Percentiles rank a stretch among this genome's conserved stretches.
phyloP scores from a whole-genome alignment of 2,329 filamentous ascomycete genomes.

The Penicillium sp. region DNA sequence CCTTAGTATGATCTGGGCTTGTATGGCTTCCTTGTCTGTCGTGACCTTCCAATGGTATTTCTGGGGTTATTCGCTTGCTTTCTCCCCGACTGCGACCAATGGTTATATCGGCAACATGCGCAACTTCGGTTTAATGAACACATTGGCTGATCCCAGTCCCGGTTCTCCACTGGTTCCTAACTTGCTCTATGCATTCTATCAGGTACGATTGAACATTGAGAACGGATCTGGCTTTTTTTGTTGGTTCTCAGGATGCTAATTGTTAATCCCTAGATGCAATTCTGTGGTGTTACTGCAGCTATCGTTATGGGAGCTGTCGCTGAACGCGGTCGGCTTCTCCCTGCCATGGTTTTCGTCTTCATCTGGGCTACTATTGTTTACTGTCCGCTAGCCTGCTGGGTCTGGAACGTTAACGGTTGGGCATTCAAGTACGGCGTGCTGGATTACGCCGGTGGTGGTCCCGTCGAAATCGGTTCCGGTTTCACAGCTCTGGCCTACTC shows the following conservation, averaged over 20 bases:
- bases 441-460: conserved; percentile 94
- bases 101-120: conserved; percentile 88
- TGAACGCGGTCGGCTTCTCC: conserved; percentile 88
- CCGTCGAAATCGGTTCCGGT: conserved; percentile 95
- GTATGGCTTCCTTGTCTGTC: conserved; percentile 89
- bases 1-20: conserved; percentile 94
- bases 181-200: conserved; percentile 91
- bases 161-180: conserved; percentile 86
- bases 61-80: conserved; percentile 96
- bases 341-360: conserved; percentile 93
- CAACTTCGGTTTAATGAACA: conserved; percentile 85
- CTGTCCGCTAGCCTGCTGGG: conserved; percentile 95
- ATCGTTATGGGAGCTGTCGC: conserved; percentile 91
- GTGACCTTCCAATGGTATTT: conserved; percentile 99
- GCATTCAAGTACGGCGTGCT: conserved; percentile 85
- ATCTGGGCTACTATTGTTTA: conserved; percentile 97
- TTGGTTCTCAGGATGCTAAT: neutral
- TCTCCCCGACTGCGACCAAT: conserved; percentile 77
- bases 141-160: conserved; percentile 78
- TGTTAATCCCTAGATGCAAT: conserved; percentile 72
- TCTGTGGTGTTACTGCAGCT: conserved; percentile 87
- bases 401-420: conserved; percentile 95
- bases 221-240: neutral
- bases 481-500: conserved; percentile 93
- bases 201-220: conserved; percentile 53